Evolutionary conservation across 345 rosid genomes (phyloP).

Genomic region (Salix exigua): DNA sequence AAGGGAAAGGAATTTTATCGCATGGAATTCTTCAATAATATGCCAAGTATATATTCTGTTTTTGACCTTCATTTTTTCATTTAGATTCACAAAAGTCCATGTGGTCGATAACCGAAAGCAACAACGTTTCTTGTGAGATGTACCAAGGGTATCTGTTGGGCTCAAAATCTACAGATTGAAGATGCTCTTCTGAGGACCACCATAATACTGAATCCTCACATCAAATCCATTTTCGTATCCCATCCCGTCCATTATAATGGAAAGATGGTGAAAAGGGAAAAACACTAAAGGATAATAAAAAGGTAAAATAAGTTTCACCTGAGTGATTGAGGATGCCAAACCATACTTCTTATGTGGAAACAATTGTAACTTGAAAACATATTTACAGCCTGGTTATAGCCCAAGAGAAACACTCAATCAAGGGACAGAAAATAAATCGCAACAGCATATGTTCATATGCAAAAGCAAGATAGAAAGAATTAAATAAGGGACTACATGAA

Average conservation of each 20-base stretch:
- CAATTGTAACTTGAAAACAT: slow-evolving; percentile 2
- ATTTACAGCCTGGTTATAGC: slow-evolving; percentile 14
- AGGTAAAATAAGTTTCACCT: slow-evolving; percentile 16
- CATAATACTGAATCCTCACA: slow-evolving; percentile 19
- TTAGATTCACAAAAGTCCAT: slow-evolving; percentile 24
- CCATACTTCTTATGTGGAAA: slow-evolving; percentile 15
- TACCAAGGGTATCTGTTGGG: slow-evolving; percentile 15
- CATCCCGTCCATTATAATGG: slow-evolving; percentile 5
- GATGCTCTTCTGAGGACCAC: slow-evolving; percentile 37
- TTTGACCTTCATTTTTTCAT: slow-evolving; percentile 11
- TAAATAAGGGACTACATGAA: not conserved
- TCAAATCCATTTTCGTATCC: slow-evolving; percentile 18
- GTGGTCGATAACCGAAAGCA: slow-evolving; percentile 11
- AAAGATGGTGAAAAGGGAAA: slow-evolving; percentile 11
- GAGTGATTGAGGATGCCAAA: slow-evolving; percentile 21
- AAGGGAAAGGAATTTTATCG: slow-evolving; percentile 14
- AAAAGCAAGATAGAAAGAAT: not conserved
- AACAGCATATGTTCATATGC: not conserved
- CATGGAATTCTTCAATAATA: slow-evolving; percentile 16
- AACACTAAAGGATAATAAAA: slow-evolving; percentile 2
- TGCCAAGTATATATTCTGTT: slow-evolving; percentile 21
- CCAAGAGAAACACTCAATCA: slow-evolving; percentile 2
- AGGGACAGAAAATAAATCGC: not conserved
- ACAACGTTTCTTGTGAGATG: slow-evolving; percentile 28
- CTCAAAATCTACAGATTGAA: slow-evolving; percentile 12